Evolutionary conservation across 1,139 yeast species (phyloP).

Genomic region (Kodamaea sp.): DNA sequence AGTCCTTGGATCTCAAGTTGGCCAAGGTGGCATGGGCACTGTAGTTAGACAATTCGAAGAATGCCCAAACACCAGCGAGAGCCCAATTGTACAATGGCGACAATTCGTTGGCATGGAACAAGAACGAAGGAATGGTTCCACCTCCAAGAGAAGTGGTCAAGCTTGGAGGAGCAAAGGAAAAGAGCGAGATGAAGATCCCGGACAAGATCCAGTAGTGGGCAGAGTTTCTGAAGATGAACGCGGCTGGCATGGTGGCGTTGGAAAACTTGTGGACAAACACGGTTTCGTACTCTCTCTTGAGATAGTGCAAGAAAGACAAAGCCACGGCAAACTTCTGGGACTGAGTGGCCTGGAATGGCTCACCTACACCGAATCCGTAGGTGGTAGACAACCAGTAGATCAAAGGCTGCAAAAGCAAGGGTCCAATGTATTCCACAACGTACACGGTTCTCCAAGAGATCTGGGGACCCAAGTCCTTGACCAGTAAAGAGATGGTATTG

Average conservation of each 20-base stretch:
- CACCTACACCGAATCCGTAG: conserved; percentile 14
- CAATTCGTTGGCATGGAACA: conserved; percentile 27
- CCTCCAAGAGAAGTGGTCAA: conserved; percentile 6
- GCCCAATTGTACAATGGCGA: conserved; percentile 28
- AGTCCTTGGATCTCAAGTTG: conserved; percentile 51
- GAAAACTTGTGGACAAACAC: conserved; percentile 82
- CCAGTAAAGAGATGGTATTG: conserved; percentile 42
- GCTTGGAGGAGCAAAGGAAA: conserved; percentile 67
- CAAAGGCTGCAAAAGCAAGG: conserved; percentile 75
- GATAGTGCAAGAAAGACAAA: conserved; percentile 70
- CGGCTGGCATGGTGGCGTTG: conserved; percentile 86
- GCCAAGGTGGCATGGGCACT: conserved; percentile 66
- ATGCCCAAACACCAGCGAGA: conserved; percentile 53
- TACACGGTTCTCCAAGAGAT: conserved; percentile 90
- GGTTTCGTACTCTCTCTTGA: conserved; percentile 88
- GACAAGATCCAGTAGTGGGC: conserved; percentile 89
- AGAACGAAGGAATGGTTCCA: conserved; percentile 3
- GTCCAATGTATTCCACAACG: conserved; percentile 85
- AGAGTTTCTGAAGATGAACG: conserved; percentile 84
- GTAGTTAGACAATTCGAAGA: conserved; percentile 72
- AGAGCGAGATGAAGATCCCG: conserved; percentile 65
- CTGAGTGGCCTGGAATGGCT: conserved; percentile 34
- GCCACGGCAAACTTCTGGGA: conserved; percentile 56
- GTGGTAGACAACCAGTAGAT: conserved; percentile 47
- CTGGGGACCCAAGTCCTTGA: conserved; percentile 92